Evolutionary conservation across 371 early-diverging fungal species (phyloP), one percentile per base, ranked within the genome.

Genomic region (Vairimorpha apis): DNA sequence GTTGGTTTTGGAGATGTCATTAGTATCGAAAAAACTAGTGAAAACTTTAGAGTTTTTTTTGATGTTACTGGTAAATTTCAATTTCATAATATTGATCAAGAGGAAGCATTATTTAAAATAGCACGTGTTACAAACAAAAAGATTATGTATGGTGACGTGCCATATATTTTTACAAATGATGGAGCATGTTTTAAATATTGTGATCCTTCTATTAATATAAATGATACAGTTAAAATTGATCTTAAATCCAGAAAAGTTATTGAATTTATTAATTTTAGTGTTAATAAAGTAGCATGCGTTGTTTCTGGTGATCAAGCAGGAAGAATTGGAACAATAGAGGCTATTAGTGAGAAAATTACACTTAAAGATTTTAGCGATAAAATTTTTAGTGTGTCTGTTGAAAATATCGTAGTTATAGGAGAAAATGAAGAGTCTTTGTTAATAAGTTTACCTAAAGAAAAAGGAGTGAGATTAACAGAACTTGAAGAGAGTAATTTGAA

Each of bases 1-100:
- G 90, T 96, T 83, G 99, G 99, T 71, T 92, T 95, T 89, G 92
- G 97, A 92, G 93, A 99, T 87, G 96, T 94, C 79, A 90, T 99
- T 87, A 82, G 92, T 82, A 92, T 99, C 76, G 93, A 94, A 81
- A 94, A 92, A 88, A 95, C 96, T 72, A 91, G 92, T 82, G 94
- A 95, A 88, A 89, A 94, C 90, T 97, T 93, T 91, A 91, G 97
- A 85, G 88, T 99, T 70, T 87, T 97, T 85, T 96, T 93, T 87
- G 95, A 94, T 87, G 87, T 89, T 86, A 94, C 93, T 88, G 94
- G 94, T 80, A 95, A 95, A 83, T 99, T 96, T 89, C 89, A 91
- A 82, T 90, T 97, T 85, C 96, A 97, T 89, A 90, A 92, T 83
- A 96, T 99, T 86, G 90, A 90, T 64, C 90, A 89, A 62, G 95